Evolutionary conservation across 352 stramenopile species (phyloP), one percentile per base, ranked within the genome.

Genomic region (Phytophthora ramorum): DNA sequence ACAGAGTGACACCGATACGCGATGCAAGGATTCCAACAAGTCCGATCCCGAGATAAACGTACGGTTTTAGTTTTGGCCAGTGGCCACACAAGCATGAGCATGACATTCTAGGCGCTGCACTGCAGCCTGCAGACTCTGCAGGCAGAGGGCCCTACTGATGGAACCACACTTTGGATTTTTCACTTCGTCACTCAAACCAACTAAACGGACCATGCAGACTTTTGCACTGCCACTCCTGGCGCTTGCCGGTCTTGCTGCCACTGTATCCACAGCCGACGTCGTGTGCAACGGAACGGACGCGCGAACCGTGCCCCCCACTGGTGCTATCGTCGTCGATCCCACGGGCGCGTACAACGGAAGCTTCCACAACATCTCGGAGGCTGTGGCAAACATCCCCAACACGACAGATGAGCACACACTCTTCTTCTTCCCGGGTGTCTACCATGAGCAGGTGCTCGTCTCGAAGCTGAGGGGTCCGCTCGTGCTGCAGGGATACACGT

Each of bases 401-500:
- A 41, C 35, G 35, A 41, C 35, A 10, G 35, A 41, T 17, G 35
- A 41, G 6, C 35, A 41, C 35, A 41, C 35, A 4, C 8, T 41
- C 13, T 41, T 41, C 35, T 41, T 41, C 35, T 41, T 41, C 35
- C 35, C 35, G 13, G 35, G 35, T 19, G 35, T 41, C 35, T 41
- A 41, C 35, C 35, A 41, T 17, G 35, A 41, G 35, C 35, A 41
- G 14, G 35, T 41, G 14, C 35, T 41, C 35, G 17, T 41, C 35
- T 41, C 35, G 4, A 41, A 41, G 14, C 35, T 7, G 35, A 41
- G 14, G 14, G 35, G 35, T 2, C 35, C 35, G 14, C 35, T 41
- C 6, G 35, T 41, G 8, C 35, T 56, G 10, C 48, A 56, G 7
- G 48, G 48, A 1, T 56, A 56, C 49, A 56, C 49, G 12, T 56